These are phyloP conservation scores for Pulicaria dysenterica DNA, from an alignment of 129 eudicot species.

Conservation along the genomic window DNA sequence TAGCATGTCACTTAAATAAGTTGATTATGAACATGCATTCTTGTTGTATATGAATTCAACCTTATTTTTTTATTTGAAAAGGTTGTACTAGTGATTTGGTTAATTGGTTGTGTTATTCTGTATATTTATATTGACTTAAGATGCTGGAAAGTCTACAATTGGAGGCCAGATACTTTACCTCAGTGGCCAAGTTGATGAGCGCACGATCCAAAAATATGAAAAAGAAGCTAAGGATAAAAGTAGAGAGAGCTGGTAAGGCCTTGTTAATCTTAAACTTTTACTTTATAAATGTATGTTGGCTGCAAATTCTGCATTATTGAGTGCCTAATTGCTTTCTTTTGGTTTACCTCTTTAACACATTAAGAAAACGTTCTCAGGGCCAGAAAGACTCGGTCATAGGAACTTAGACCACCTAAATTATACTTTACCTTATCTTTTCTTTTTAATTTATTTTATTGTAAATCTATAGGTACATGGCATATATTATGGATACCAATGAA, in stretches of 20 bases:
- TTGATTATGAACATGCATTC: not conserved
- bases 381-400: no score
- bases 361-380: no score
- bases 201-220: constrained; percentile 87
- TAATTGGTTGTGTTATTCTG: not conserved
- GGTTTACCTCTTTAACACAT: no score
- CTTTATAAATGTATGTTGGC: not conserved
- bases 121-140: constrained; percentile 42
- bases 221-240: constrained; percentile 90
- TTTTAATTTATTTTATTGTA: not conserved
- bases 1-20: not conserved
- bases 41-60: not conserved
- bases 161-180: constrained; percentile 90
- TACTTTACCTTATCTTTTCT: not conserved
- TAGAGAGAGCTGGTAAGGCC: constrained; percentile 88
- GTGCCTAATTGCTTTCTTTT: no score
- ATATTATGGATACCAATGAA: constrained; percentile 96
- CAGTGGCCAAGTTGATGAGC: constrained; percentile 96
- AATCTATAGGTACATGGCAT: constrained; percentile 83
- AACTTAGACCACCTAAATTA: not conserved
- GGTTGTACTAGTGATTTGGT: no score
- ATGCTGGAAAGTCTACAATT: constrained; percentile 93
- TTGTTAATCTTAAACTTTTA: not conserved
- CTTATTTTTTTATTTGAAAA: not conserved
- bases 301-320: not conserved